A percentile compares a stretch with the other conserved stretches of the same genome.
Conservation (phyloP, 2,329 filamentous ascomycete genomes). For the Karstenula rhodostoma region DNA sequence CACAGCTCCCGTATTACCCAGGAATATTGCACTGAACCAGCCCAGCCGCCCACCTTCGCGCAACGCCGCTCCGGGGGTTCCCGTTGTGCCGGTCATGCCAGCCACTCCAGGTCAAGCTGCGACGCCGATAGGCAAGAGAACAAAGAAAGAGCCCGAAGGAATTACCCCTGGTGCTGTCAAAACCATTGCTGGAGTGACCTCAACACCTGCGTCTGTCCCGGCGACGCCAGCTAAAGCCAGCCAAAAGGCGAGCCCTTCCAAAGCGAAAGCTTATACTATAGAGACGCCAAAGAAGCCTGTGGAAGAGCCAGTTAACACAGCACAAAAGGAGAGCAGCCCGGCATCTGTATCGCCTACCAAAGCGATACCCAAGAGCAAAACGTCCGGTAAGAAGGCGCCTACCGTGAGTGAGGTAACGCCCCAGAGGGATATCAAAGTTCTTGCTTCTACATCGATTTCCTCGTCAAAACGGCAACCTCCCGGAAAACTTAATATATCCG, state of each 20-base stretch:
- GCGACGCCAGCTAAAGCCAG: slow-evolving; percentile 32
- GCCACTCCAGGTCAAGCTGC: slow-evolving; percentile 43
- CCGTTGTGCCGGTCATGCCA: slow-evolving; percentile 52
- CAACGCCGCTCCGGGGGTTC: slow-evolving; percentile 41
- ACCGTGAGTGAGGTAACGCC: slow-evolving; percentile 22
- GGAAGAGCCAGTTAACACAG: slow-evolving; percentile 15
- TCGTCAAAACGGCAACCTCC: slow-evolving; percentile 52
- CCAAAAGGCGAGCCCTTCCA: slow-evolving; percentile 20
- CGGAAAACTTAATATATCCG: slow-evolving; percentile 58
- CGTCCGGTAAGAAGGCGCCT: slow-evolving; percentile 26
- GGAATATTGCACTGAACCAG: slow-evolving; percentile 33
- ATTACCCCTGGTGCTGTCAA: slow-evolving; percentile 7
- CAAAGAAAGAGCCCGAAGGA: slow-evolving; percentile 26
- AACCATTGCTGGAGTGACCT: slow-evolving; percentile 8
- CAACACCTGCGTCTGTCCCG: slow-evolving; percentile 19
- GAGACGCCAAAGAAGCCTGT: slow-evolving; percentile 24
- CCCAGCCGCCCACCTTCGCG: slow-evolving; percentile 37
- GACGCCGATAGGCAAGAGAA: slow-evolving; percentile 39
- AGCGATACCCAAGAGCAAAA: slow-evolving; percentile 31
- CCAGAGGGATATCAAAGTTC: slow-evolving; percentile 26
- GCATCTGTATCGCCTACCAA: slow-evolving; percentile 24
- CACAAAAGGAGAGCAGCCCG: slow-evolving; percentile 30
- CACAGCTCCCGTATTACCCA: slow-evolving; percentile 39
- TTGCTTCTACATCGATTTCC: slow-evolving; percentile 19
- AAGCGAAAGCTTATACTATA: slow-evolving; percentile 25